Conservation (phyloP, 441 rosid genomes). For the Manihot esculenta region DNA sequence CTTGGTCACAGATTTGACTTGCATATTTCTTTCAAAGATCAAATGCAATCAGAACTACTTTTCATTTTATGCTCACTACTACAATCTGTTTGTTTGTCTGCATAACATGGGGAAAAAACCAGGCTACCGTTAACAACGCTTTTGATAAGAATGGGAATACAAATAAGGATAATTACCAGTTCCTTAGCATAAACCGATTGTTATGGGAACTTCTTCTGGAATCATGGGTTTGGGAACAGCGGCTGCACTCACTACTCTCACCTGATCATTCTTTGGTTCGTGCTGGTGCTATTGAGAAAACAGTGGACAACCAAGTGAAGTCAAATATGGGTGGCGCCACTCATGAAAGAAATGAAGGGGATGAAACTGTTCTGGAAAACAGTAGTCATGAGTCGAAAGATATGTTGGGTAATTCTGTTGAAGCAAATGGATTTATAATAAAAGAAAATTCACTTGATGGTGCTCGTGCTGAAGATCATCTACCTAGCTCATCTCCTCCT, state of each 20-base stretch:
- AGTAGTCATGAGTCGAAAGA: slow-evolving; percentile 27
- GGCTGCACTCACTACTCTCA: slow-evolving; percentile 62
- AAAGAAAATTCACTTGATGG: slow-evolving; percentile 47
- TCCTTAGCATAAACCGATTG: slow-evolving; percentile 62
- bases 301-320: slow-evolving; percentile 28
- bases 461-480: slow-evolving; percentile 34
- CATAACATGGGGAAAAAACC: slow-evolving; percentile 4
- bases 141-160: slow-evolving; percentile 43
- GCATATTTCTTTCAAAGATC: background rate
- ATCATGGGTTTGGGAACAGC: slow-evolving; percentile 73
- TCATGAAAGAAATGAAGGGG: slow-evolving; percentile 27
- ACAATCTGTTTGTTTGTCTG: background rate
- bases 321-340: slow-evolving; percentile 24
- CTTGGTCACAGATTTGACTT: background rate
- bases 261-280: slow-evolving; percentile 46
- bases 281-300: slow-evolving; percentile 35
- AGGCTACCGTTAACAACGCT: slow-evolving; percentile 45
- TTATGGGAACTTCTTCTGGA: slow-evolving; percentile 84
- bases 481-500: slow-evolving; percentile 22
- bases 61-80: background rate
- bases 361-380: slow-evolving; percentile 25
- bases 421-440: slow-evolving; percentile 34
- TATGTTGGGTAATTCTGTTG: slow-evolving; percentile 21
- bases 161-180: slow-evolving; percentile 41
- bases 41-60: slow-evolving; percentile 1